Base-by-base conservation (phyloP, 1,284 basidiomycete species). In the Erythrobasidium hasegawianum region DNA sequence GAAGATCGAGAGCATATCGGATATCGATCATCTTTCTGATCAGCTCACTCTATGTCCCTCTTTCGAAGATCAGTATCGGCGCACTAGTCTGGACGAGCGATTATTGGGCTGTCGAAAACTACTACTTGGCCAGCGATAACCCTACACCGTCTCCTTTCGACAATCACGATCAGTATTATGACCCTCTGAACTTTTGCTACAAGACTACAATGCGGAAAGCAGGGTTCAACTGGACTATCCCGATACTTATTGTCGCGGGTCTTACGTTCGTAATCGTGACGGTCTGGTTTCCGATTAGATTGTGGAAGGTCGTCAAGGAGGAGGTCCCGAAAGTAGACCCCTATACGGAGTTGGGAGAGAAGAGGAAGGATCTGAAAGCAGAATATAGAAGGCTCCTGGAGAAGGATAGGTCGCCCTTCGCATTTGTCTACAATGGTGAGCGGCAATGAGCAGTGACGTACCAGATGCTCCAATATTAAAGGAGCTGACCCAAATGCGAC, bases 161-260 rank as follows among this genome's bases (percentile, higher is more conserved):
- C 9, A 33, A 79, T 80, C 4, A 11, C 4, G 69, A 79, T 83
- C 41, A 57, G 75, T 86, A 79, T 74, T 80, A 83, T 57, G 83
- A 84, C 58, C 82, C 87, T 1, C 75, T 87, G 61, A 86, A 89
- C 76, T 89, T 90, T 72, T 90, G 88, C 76, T 90, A 85, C 79
- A 76, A 72, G 9, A 77, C 77, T 10, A 76, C 70, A 2, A 70
- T 72, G 61, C 47, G 40, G 1, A 55, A 52, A 33, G 86, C 85
- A 1, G 81, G 86, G 72, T 79, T 89, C 72, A 90, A 91, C 74
- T 87, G 81, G 71, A 87, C 87, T 0, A 86, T 84, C 13, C 72
- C 84, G 2, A 76, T 88, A 29, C 76, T 90, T 2, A 81, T 85
- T 14, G 72, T 87, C 16, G 83, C 87, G 0, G 71, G 80, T 0